phyloP scores from a whole-genome alignment of 2,329 filamentous ascomycete species.

The Colletotrichum euphorbiae region DNA sequence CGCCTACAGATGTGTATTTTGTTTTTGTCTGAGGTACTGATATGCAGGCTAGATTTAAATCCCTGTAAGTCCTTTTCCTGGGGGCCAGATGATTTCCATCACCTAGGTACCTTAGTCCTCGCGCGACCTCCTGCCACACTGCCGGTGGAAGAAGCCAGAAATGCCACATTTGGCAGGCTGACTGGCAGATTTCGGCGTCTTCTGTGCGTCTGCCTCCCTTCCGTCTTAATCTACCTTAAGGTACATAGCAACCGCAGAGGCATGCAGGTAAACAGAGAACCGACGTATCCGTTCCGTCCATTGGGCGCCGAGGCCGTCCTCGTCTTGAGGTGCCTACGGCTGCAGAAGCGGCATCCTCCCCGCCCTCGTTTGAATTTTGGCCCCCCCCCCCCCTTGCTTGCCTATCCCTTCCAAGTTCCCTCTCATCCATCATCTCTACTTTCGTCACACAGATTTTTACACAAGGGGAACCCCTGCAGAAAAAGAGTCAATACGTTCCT shows the following conservation, averaged over 20 bases:
- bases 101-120: background rate
- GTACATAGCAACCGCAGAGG: constrained; percentile 9
- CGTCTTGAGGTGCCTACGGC: background rate
- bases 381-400: constrained; percentile 18
- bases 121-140: background rate
- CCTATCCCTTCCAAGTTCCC: background rate
- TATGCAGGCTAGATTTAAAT: constrained; percentile 11
- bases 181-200: constrained; percentile 4
- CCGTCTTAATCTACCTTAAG: background rate
- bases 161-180: constrained; percentile 8
- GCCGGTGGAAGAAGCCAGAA: background rate
- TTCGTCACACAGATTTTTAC: constrained; percentile 14
- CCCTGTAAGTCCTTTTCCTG: background rate
- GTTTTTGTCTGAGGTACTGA: constrained; percentile 18
- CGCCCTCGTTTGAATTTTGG: background rate
- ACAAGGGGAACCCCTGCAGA: constrained; percentile 26
- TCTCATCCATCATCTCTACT: constrained; percentile 33
- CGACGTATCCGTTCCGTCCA: constrained; percentile 11
- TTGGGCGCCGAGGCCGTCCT: constrained; percentile 16
- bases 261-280: constrained; percentile 11
- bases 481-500: background rate
- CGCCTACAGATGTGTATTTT: constrained; percentile 12
- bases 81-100: constrained; percentile 18
- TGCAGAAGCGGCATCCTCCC: constrained; percentile 18
- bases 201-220: constrained; percentile 1